Conservation (phyloP, 495 filamentous ascomycete species). For the Penicillium turbatum region DNA sequence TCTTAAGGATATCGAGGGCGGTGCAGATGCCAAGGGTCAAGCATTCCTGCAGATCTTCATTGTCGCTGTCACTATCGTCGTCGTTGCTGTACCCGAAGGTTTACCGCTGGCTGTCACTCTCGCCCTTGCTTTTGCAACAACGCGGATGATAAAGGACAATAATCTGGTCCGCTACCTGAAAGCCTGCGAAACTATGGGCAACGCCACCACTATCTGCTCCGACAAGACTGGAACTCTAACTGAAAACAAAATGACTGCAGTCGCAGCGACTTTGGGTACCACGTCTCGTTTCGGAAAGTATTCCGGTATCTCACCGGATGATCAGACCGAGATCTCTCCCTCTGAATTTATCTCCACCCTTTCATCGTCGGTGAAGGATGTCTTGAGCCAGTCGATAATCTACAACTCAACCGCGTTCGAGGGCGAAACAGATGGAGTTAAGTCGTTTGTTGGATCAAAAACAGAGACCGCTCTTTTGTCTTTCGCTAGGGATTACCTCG, state of each 20-base stretch:
- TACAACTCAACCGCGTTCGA: constrained; percentile 90
- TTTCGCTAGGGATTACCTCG: constrained; percentile 72
- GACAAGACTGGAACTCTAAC: constrained; percentile 97
- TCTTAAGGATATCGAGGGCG: constrained; percentile 47
- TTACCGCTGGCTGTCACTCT: constrained; percentile 89
- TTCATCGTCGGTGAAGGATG: constrained; percentile 51
- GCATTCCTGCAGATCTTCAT: constrained; percentile 91
- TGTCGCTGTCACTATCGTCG: constrained; percentile 89
- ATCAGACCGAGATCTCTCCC: constrained; percentile 42
- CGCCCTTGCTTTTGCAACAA: constrained; percentile 91
- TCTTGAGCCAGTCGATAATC: constrained; percentile 70
- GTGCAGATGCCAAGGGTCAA: constrained; percentile 74
- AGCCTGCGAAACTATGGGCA: constrained; percentile 98
- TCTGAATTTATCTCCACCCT: constrained; percentile 59
- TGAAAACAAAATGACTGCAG: constrained; percentile 87
- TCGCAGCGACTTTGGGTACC: constrained; percentile 71
- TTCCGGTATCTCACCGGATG: constrained; percentile 23
- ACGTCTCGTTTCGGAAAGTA: constrained; percentile 64
- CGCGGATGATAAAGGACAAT: constrained; percentile 91
- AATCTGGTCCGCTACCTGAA: constrained; percentile 87
- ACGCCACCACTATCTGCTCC: constrained; percentile 92
- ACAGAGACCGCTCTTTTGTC: constrained; percentile 80
- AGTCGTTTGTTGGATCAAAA: constrained; percentile 80
- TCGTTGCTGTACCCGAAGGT: constrained; percentile 93
- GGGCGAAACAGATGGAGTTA: constrained; percentile 62